Evolutionary conservation across 345 rosid species (phyloP).

Genomic region (Gossypium arboreum): DNA sequence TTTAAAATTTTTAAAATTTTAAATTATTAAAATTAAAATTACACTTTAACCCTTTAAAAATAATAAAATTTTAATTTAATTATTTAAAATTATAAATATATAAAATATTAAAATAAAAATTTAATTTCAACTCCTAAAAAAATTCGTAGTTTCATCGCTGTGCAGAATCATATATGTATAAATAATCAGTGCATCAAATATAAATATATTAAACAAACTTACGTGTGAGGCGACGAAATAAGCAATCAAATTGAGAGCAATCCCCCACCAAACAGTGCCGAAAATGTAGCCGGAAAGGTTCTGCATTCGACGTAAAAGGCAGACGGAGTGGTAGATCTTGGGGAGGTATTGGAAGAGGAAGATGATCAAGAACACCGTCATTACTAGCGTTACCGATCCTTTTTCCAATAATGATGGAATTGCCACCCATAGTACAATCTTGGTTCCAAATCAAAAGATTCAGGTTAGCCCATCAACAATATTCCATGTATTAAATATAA

Average conservation of each 20-base stretch:
- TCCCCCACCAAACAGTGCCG: slow-evolving; percentile 98
- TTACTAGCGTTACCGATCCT: slow-evolving; percentile 59
- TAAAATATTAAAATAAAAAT: too few relatives aligned
- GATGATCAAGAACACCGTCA: slow-evolving; percentile 58
- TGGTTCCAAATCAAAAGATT: slow-evolving; percentile 2
- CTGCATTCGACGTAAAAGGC: slow-evolving; percentile 87
- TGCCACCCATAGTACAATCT: slow-evolving; percentile 81
- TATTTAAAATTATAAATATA: too few relatives aligned
- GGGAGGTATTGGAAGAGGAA: slow-evolving; percentile 94
- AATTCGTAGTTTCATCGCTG: too few relatives aligned
- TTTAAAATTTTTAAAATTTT: too few relatives aligned
- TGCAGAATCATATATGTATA: too few relatives aligned
- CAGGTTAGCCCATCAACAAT: neutral
- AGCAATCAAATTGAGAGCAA: slow-evolving; percentile 86
- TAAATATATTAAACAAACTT: neutral
- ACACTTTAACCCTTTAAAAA: fast-evolving
- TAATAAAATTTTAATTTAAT: too few relatives aligned
- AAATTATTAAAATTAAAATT: too few relatives aligned
- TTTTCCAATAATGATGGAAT: slow-evolving; percentile 55
- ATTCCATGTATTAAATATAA: neutral
- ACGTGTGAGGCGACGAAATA: slow-evolving; percentile 95
- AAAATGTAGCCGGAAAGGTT: slow-evolving; percentile 85
- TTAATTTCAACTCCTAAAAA: too few relatives aligned
- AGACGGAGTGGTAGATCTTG: slow-evolving; percentile 80
- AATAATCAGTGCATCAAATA: too few relatives aligned